These are phyloP conservation scores for Begonia peltatifolia DNA, from an alignment of 306 rosid species.

Conservation along the genomic window DNA sequence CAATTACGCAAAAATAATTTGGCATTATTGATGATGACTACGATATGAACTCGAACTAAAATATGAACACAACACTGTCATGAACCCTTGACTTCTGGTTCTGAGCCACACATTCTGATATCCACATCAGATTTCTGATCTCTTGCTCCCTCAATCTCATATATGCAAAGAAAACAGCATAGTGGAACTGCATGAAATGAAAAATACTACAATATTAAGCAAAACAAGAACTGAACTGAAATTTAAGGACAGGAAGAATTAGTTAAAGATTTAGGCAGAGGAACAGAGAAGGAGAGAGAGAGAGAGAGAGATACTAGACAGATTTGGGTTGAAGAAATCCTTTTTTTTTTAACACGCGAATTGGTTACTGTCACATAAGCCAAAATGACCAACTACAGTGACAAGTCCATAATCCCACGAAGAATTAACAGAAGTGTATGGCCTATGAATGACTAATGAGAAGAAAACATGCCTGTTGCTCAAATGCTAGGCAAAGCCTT, in stretches of 20 bases:
- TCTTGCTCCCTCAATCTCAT: constrained; percentile 98
- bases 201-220: background rate
- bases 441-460: background rate
- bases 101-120: constrained; percentile 95
- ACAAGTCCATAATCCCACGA: no score
- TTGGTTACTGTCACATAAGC: no score
- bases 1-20: constrained; percentile 3
- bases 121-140: constrained; percentile 96
- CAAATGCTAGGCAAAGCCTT: constrained; percentile 87
- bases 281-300: no score
- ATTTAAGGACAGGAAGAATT: background rate
- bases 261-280: no score
- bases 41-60: constrained; percentile 21
- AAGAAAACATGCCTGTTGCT: constrained; percentile 64
- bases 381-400: no score
- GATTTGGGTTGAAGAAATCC: no score
- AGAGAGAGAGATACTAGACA: no score
- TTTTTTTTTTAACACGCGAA: no score
- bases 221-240: background rate
- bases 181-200: constrained; percentile 76
- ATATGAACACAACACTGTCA: constrained; percentile 91
- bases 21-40: background rate
- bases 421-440: no score
- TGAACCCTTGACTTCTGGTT: constrained; percentile 97
- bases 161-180: constrained; percentile 87